Percentiles rank a stretch among this genome's conserved stretches.
phyloP scores from a whole-genome alignment of 768 basidiomycete genomes.

The Pleurotus cornucopiae region DNA sequence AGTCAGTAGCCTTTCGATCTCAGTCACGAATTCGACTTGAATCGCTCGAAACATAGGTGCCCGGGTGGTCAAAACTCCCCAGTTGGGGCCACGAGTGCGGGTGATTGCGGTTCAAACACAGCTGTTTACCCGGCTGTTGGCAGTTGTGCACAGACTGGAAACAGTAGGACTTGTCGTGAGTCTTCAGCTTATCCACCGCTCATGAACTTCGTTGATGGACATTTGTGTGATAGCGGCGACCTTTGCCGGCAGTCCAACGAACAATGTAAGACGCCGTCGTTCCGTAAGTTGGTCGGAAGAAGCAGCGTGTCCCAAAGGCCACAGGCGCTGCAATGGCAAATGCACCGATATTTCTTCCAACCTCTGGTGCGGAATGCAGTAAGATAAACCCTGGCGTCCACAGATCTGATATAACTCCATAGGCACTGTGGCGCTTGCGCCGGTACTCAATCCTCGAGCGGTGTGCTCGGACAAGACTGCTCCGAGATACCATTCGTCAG shows the following conservation, averaged over 20 bases:
- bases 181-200: background rate
- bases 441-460: background rate
- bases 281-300: background rate
- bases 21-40: background rate
- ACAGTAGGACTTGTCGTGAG: background rate
- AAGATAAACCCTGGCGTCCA: too few relatives aligned
- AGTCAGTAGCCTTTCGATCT: background rate
- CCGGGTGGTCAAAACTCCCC: background rate
- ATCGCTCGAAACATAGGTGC: background rate
- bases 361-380: background rate
- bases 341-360: background rate
- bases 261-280: background rate
- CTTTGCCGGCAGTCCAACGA: background rate
- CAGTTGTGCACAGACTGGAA: background rate
- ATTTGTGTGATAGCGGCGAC: background rate
- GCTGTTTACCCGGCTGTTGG: background rate
- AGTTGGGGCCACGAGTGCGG: background rate
- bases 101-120: background rate
- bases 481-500: background rate
- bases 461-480: background rate
- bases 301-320: background rate
- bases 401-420: background rate
- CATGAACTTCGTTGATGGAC: background rate
- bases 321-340: background rate
- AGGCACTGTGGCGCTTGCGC: background rate